Evolutionary conservation across 805 yeast species (phyloP), one percentile per base, ranked within the genome.

Genomic region (Yamadazyma kitorensis): DNA sequence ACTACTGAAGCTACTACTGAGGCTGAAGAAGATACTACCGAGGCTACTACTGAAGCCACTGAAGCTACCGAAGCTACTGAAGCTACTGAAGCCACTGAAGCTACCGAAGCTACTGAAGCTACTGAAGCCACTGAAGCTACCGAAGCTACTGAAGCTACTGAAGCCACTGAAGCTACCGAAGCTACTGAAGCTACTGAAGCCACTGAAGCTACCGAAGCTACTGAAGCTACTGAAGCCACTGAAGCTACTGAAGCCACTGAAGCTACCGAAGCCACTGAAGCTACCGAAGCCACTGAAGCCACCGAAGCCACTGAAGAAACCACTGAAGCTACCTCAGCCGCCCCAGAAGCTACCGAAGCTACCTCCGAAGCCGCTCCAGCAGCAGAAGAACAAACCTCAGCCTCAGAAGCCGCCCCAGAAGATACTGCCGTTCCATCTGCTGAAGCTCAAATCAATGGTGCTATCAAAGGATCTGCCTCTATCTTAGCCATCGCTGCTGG

Each of bases 401-500:
- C 34, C 17, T 13, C 38, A 19, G 38, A 14, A n/a, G 34, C 36
- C 17, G 34, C 35, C 17, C 20, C 28, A 10, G 27, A 7, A 17
- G 26, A 15, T n/a, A 12, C 30, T 22, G 36, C 37, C 22, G 34
- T 31, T 17, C 28, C 43, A 15, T 15, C 41, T 10, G 36, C 31
- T 25, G 27, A 22, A 13, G 27, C 25, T 19, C 41, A 39, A n/a
- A 39, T 34, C 24, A 38, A 29, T 29, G 43, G 35, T 29, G 30
- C 27, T 17, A 15, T 33, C 20, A 31, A 29, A 12, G 40, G 39
- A 17, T 29, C 35, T 24, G 41, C 31, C 25, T 31, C 43, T 14
- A 22, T 38, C 14, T 17, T 40, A 2, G 48, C 39, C 27, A 37
- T 31, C 26, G 33, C 31, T 14, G 44, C 39, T 30, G 47, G 42